Evolutionary conservation across 2,329 filamentous ascomycete genomes (phyloP), one percentile per base, ranked within the genome.

Genomic region (Beauveria sp.): DNA sequence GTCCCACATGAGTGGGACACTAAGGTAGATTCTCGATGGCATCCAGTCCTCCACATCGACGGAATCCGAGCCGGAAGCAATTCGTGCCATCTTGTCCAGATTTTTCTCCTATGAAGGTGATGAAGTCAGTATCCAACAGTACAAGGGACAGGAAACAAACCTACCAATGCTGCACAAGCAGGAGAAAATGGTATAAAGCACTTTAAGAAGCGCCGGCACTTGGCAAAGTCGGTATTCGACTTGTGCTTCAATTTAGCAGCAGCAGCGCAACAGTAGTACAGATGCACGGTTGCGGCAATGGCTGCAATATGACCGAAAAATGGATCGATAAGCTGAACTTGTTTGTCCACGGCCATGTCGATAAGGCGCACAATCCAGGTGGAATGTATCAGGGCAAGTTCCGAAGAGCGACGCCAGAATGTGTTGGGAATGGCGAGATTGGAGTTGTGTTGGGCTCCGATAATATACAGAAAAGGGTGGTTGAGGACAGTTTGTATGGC

Each of bases 361-460:
- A 83, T 81, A 68, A 83, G 76, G 3, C 80, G 75, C 16, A 80
- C 79, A 46, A 82, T 77, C 80, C 80, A 83, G 0, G 80, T 83
- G 2, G 78, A 75, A 53, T 83, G 80, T 2, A 82, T 68, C 1
- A 83, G 67, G 0, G 79, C 80, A 14, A 80, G 67, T 64, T 83
- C 80, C 0, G 78, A 81, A 0, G 79, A 81, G 3, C 78, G 69
- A 46, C 78, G 72, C 80, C 80, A 83, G 61, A 83, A 83, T 0
- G 78, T 80, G 60, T 82, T 82, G 0, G 80, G 80, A 6, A 81
- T 81, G 0, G 77, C 77, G 30, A 81, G 67, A 52, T 81, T 81
- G 3, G 76, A 74, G 55, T 81, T 81, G 68, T 80, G 76, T 63
- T 81, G 79, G 1, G 79, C 78, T 3, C 78, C 78, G 14, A 80